Evolutionary conservation across 257 asterid species (phyloP).

Genomic region (Phtheirospermum japonicum): DNA sequence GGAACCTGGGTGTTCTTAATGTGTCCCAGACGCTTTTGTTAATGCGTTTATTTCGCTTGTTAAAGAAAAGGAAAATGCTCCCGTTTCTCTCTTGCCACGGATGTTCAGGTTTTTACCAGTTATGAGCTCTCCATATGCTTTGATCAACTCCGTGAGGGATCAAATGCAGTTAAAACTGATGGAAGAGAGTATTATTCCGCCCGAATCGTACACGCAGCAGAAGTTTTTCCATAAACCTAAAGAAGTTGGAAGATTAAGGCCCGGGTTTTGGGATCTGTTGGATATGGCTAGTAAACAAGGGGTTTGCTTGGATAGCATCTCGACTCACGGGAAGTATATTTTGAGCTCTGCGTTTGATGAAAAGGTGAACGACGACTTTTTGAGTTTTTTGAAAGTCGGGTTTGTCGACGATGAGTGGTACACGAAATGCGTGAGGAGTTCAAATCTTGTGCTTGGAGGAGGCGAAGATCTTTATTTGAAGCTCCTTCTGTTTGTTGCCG

Average conservation of each 20-base stretch:
- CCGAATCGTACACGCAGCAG: conserved; percentile 4
- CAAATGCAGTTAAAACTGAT: background rate
- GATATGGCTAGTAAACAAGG: background rate
- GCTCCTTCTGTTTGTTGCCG: background rate
- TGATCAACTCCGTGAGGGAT: background rate
- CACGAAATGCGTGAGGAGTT: background rate
- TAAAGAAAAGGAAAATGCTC: background rate
- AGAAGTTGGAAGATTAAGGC: background rate
- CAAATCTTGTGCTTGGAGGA: background rate
- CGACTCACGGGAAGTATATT: background rate
- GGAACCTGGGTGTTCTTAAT: background rate
- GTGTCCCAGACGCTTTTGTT: background rate
- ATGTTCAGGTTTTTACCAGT: background rate
- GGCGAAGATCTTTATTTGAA: background rate
- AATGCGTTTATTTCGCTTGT: background rate
- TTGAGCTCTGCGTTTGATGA: background rate
- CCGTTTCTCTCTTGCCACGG: background rate
- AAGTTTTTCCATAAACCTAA: background rate
- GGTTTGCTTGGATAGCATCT: background rate
- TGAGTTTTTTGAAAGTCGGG: background rate
- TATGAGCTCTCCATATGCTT: background rate
- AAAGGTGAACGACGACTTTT: background rate
- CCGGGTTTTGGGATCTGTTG: background rate
- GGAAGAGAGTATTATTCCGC: background rate
- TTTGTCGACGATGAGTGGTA: background rate